phyloP scores from a whole-genome alignment of 371 early-diverging fungal genomes.

The Mucor plumbeus region DNA sequence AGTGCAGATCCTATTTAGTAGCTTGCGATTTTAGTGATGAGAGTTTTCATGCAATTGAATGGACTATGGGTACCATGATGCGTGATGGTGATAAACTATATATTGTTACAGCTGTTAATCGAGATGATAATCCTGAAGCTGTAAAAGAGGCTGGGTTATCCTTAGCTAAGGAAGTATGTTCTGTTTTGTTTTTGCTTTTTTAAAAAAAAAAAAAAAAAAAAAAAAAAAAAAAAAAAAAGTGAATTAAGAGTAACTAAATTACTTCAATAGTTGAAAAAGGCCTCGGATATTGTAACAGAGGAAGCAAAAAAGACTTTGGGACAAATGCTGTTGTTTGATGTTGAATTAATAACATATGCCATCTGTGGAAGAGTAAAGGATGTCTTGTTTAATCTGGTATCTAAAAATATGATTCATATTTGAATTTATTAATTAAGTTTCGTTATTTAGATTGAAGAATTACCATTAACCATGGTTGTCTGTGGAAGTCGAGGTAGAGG shows the following conservation, averaged over 20 bases:
- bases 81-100: conserved; percentile 60
- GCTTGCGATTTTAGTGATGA: conserved; percentile 54
- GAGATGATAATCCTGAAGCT: conserved; percentile 46
- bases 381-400: conserved; percentile 46
- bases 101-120: conserved; percentile 53
- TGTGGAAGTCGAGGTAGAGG: conserved; percentile 65
- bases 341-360: conserved; percentile 52
- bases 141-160: conserved; percentile 36
- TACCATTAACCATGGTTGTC: conserved; percentile 59
- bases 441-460: conserved; percentile 48
- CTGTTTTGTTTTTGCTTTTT: neutral
- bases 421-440: neutral
- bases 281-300: conserved; percentile 37
- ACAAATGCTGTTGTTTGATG: conserved; percentile 54
- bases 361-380: conserved; percentile 59
- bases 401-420: neutral
- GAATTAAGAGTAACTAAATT: neutral
- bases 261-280: conserved; percentile 29
- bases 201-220: too few species aligned
- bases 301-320: conserved; percentile 35
- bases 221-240: too few species aligned
- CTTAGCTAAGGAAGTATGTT: conserved; percentile 32
- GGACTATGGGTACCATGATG: conserved; percentile 64
- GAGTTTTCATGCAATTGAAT: conserved; percentile 53
- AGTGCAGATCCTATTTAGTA: conserved; percentile 38